Evolutionary conservation across 441 rosid genomes (phyloP).

Genomic region (Dalechampia spathulata): DNA sequence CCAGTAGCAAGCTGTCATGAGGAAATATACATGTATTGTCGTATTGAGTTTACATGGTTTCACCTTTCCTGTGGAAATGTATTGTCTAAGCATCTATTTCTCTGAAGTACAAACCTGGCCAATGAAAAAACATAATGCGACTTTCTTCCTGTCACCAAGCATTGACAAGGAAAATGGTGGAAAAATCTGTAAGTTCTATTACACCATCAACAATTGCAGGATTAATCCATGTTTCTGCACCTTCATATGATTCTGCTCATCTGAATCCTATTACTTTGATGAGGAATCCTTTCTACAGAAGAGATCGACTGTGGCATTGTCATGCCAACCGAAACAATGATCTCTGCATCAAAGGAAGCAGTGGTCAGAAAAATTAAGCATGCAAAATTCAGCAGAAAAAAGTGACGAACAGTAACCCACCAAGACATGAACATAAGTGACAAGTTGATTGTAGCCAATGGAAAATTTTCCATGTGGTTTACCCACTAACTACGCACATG

Average conservation of each 20-base stretch:
- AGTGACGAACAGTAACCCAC: no score
- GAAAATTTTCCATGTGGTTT: neutral
- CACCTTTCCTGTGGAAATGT: neutral
- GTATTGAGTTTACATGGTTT: neutral
- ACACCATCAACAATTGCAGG: neutral
- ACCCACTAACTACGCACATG: neutral
- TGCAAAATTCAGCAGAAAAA: neutral
- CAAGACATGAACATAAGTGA: no score
- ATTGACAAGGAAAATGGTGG: neutral
- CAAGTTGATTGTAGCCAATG: neutral
- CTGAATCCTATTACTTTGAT: conserved; percentile 46
- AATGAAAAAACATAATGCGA: neutral
- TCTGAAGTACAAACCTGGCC: neutral
- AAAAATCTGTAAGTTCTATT: neutral
- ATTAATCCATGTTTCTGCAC: conserved; percentile 6
- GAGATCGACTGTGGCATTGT: conserved; percentile 89
- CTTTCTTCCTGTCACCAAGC: no score
- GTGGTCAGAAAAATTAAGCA: neutral
- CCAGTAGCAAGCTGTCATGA: neutral
- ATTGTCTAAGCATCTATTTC: neutral
- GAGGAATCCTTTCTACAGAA: conserved; percentile 39
- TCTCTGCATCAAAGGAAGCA: conserved; percentile 49
- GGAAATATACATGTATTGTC: neutral
- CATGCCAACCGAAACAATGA: conserved; percentile 94
- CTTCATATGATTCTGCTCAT: conserved; percentile 45